phyloP scores from a whole-genome alignment of 345 rosid genomes.

The Boechera divaricarpa region DNA sequence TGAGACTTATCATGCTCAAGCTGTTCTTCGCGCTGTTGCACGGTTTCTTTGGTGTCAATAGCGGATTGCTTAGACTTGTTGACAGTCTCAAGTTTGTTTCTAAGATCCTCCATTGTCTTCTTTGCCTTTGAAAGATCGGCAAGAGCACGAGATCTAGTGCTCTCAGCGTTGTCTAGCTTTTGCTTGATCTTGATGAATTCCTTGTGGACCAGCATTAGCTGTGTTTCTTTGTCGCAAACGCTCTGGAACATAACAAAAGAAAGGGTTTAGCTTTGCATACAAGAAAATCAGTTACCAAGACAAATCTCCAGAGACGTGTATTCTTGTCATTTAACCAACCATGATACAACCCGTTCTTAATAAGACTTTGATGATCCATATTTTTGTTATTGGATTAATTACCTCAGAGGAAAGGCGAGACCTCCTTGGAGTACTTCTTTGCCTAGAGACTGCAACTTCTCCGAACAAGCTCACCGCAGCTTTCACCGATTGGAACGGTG shows the following conservation, averaged over 20 bases:
- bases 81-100: conserved; percentile 47
- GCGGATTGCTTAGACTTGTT: conserved; percentile 54
- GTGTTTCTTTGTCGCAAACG: conserved; percentile 67
- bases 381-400: conserved; percentile 6
- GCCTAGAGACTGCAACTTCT: conserved; percentile 62
- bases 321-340: no score
- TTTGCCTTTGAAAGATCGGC: conserved; percentile 63
- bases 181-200: conserved; percentile 54
- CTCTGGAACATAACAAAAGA: conserved; percentile 41
- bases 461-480: conserved; percentile 93
- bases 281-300: not conserved
- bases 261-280: not conserved
- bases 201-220: conserved; percentile 56
- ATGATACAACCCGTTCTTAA: conserved; percentile 3
- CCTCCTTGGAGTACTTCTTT: conserved; percentile 48
- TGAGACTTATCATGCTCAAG: conserved; percentile 67
- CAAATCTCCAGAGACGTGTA: not conserved
- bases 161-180: conserved; percentile 52
- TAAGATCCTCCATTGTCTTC: conserved; percentile 52
- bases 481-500: conserved; percentile 90
- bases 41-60: conserved; percentile 53
- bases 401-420: conserved; percentile 59
- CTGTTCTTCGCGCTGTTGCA: conserved; percentile 54
- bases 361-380: not conserved
- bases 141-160: conserved; percentile 51